These are phyloP conservation scores for Peribolospora kevripleyi DNA, from an alignment of 768 basidiomycete genomes.

Conservation along the genomic window DNA sequence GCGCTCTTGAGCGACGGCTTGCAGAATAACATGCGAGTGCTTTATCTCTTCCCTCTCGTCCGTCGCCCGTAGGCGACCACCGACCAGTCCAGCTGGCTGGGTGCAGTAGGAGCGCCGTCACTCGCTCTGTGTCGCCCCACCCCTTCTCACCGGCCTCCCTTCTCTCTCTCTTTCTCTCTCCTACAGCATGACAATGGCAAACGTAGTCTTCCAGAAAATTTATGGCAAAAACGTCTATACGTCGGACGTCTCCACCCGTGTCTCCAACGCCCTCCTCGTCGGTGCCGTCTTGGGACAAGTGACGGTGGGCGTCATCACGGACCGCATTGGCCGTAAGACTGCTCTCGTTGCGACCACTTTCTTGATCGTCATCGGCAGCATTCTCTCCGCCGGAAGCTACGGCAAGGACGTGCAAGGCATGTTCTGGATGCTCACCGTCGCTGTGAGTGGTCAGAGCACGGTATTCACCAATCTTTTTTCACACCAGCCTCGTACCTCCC, in stretches of 20 bases:
- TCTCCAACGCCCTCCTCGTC: constrained; percentile 45
- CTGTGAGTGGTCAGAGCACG: constrained; percentile 2
- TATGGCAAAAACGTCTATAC: constrained; percentile 35
- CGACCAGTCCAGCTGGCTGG: too few species aligned
- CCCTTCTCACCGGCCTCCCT: constrained; percentile 3
- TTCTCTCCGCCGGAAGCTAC: constrained; percentile 41
- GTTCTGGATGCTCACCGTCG: constrained; percentile 48
- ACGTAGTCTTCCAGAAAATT: constrained; percentile 39
- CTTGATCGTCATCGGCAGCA: constrained; percentile 44
- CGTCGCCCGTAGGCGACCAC: not conserved
- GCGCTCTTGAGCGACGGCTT: constrained; percentile 41
- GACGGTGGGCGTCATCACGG: constrained; percentile 36
- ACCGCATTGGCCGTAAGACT: constrained; percentile 48
- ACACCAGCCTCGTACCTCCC: too few species aligned
- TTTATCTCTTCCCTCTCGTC: constrained; percentile 2
- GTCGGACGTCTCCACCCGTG: constrained; percentile 35
- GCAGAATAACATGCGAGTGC: constrained; percentile 6
- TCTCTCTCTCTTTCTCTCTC: not conserved
- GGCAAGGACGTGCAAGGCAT: constrained; percentile 34
- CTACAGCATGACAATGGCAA: constrained; percentile 44
- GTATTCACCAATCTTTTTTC: not conserved
- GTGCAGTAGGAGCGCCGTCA: too few species aligned
- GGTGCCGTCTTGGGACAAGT: constrained; percentile 29
- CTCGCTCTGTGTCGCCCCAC: not conserved
- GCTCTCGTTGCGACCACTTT: constrained; percentile 44